phyloP scores from a whole-genome alignment of 2,329 filamentous ascomycete species.

The Ceratocystis cacaofunesta region DNA sequence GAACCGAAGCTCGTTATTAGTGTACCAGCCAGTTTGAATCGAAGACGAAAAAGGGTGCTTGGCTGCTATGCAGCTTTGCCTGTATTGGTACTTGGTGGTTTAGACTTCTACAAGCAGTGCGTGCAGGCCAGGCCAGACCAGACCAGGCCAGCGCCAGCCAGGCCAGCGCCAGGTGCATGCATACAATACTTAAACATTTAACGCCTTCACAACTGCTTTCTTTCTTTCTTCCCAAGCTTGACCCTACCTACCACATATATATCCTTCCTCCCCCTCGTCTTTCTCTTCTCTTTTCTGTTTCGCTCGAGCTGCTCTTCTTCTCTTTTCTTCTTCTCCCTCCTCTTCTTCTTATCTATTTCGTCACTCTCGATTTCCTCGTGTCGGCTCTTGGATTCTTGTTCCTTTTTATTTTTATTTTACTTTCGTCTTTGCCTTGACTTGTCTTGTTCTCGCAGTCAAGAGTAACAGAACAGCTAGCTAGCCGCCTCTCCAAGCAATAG shows the following conservation, averaged over 20 bases:
- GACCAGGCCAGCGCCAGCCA: not conserved
- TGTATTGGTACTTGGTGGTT: constrained; percentile 1
- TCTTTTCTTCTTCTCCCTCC: not conserved
- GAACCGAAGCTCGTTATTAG: constrained; percentile 1
- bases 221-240: constrained; percentile 4
- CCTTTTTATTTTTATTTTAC: constrained; percentile 7
- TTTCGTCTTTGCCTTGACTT: constrained; percentile 8
- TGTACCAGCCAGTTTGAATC: not conserved
- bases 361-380: not conserved
- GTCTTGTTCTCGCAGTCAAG: not conserved
- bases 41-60: not conserved
- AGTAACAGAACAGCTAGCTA: not conserved
- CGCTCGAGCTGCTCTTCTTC: not conserved
- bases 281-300: constrained; percentile 13
- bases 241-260: constrained; percentile 5
- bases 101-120: not conserved
- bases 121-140: not conserved
- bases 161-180: constrained; percentile 2
- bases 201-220: constrained; percentile 10
- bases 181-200: constrained; percentile 8
- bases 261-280: constrained; percentile 9
- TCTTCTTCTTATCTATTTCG: constrained; percentile 1
- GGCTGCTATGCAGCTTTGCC: not conserved
- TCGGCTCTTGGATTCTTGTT: constrained; percentile 3
- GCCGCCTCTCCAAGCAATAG: not conserved